Evolutionary conservation across 768 basidiomycete genomes (phyloP).

Genomic region (Asterophora parasitica): DNA sequence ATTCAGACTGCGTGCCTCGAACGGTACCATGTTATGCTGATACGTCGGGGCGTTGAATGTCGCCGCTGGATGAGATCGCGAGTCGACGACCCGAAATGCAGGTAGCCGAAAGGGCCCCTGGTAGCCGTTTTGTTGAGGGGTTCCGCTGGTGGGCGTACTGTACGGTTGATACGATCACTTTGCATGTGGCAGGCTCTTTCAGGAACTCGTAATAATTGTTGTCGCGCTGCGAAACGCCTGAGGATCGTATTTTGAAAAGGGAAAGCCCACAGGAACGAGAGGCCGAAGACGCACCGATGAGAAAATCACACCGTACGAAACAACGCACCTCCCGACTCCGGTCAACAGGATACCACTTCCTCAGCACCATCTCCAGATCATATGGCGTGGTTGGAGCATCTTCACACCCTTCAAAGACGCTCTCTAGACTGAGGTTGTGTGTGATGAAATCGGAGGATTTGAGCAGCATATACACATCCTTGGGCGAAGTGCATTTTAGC

Average conservation of each 20-base stretch:
- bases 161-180: slow-evolving; percentile 49
- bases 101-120: slow-evolving; percentile 26
- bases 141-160: slow-evolving; percentile 3
- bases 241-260: background rate
- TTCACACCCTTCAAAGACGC: slow-evolving; percentile 66
- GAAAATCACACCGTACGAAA: slow-evolving; percentile 69
- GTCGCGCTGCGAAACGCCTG: slow-evolving; percentile 87
- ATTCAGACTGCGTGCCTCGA: slow-evolving; percentile 81
- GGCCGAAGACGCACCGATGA: slow-evolving; percentile 59
- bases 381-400: slow-evolving; percentile 28
- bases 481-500: slow-evolving; percentile 80
- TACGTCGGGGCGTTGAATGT: slow-evolving; percentile 63
- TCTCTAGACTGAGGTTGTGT: slow-evolving; percentile 61
- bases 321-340: slow-evolving; percentile 83
- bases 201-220: slow-evolving; percentile 85
- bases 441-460: slow-evolving; percentile 90
- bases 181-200: slow-evolving; percentile 53
- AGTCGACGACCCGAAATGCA: slow-evolving; percentile 65
- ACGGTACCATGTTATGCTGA: slow-evolving; percentile 88
- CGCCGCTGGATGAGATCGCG: slow-evolving; percentile 64
- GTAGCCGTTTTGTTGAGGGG: background rate
- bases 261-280: background rate
- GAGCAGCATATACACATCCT: slow-evolving; percentile 87
- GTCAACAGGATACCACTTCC: slow-evolving; percentile 88
- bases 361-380: slow-evolving; percentile 77